Conservation (phyloP, 2,329 filamentous ascomycete species). For the Macrophomina phaseolina region DNA sequence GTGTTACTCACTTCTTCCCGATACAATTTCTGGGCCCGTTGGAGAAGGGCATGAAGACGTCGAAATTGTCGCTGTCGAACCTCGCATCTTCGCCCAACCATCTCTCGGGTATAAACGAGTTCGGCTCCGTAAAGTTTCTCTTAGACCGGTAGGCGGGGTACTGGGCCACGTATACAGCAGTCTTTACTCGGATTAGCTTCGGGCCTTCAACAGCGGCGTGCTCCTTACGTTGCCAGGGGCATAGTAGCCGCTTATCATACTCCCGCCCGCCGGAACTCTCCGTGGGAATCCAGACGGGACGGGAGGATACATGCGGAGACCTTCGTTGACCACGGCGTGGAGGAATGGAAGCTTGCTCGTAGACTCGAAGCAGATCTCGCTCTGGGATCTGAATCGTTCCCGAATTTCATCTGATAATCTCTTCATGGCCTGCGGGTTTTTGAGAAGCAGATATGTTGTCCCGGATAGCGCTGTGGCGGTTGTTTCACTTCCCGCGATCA, state of each 20-base stretch:
- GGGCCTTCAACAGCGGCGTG: constrained; percentile 31
- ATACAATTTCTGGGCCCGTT: constrained; percentile 45
- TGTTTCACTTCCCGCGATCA: constrained; percentile 42
- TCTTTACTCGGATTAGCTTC: constrained; percentile 31
- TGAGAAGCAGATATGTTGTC: constrained; percentile 39
- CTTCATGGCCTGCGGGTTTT: constrained; percentile 35
- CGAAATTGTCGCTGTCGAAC: constrained; percentile 38
- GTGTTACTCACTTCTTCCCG: constrained; percentile 41
- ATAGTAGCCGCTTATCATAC: constrained; percentile 42
- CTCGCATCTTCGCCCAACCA: constrained; percentile 36
- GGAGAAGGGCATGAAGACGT: constrained; percentile 40
- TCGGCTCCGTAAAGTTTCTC: constrained; percentile 41
- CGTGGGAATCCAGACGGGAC: constrained; percentile 50
- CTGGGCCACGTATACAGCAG: constrained; percentile 36
- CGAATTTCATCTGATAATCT: constrained; percentile 38
- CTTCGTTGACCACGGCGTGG: constrained; percentile 54
- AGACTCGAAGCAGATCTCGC: constrained; percentile 41
- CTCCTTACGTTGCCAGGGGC: constrained; percentile 40
- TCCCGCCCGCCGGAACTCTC: constrained; percentile 43
- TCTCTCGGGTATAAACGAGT: constrained; percentile 43
- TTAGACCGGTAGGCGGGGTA: constrained; percentile 39
- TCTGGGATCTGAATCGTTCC: constrained; percentile 35
- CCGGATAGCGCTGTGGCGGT: constrained; percentile 42
- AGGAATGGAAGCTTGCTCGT: constrained; percentile 45
- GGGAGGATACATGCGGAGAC: constrained; percentile 53